A percentile compares a stretch with the other conserved stretches of the same genome.
These are phyloP conservation scores for Blastobotrys buckinghamii DNA, from an alignment of 1,139 yeast species.

Conservation along the genomic window DNA sequence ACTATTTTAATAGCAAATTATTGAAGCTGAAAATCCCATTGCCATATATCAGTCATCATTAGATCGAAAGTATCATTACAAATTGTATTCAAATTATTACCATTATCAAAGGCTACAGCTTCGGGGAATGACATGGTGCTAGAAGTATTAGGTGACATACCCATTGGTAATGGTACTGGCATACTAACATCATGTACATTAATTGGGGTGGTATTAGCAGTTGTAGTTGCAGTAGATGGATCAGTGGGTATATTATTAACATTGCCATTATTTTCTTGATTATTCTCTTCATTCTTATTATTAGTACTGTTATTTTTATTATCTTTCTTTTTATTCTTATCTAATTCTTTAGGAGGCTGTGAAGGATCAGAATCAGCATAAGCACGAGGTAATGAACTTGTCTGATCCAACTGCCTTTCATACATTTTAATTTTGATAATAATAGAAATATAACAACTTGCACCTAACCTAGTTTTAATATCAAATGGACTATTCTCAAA, in stretches of 20 bases:
- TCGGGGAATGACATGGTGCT: no score
- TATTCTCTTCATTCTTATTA: neutral
- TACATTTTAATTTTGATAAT: conserved; percentile 1
- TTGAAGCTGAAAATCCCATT: neutral
- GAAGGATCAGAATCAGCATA: neutral
- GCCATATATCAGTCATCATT: conserved; percentile 1
- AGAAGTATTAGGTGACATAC: no score
- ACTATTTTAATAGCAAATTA: neutral
- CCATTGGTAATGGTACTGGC: neutral
- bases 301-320: no score
- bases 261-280: neutral
- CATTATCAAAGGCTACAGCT: no score
- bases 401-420: neutral
- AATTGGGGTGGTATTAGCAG: neutral
- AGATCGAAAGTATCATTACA: neutral
- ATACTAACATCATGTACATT: no score
- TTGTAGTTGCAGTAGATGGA: neutral
- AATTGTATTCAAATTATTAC: no score
- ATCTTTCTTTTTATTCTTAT: no score
- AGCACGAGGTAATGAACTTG: neutral
- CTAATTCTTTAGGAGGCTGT: no score
- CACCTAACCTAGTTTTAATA: conserved; percentile 8
- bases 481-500: conserved; percentile 3
- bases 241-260: no score
- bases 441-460: conserved; percentile 6